Evolutionary conservation across 2,329 filamentous ascomycete genomes (phyloP).

Genomic region (Eutypella sp.): DNA sequence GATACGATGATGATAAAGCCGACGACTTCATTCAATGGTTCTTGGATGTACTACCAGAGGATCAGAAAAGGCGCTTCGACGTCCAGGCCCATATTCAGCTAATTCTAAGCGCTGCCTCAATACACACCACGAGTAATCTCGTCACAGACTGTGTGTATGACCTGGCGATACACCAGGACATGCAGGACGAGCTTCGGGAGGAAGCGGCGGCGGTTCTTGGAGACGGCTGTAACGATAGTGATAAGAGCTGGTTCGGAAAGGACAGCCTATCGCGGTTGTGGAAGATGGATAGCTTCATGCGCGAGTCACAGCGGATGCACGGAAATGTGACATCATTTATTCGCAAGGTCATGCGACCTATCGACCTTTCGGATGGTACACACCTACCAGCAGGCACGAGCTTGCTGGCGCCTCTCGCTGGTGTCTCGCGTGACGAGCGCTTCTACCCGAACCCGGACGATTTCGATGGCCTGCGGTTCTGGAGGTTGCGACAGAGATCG

Average conservation of each 20-base stretch:
- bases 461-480: slow-evolving; percentile 37
- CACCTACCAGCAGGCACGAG: slow-evolving; percentile 38
- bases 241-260: slow-evolving; percentile 29
- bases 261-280: slow-evolving; percentile 33
- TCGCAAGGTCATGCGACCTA: slow-evolving; percentile 44
- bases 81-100: slow-evolving; percentile 38
- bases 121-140: slow-evolving; percentile 45
- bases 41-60: slow-evolving; percentile 31
- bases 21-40: slow-evolving; percentile 47
- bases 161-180: slow-evolving; percentile 44
- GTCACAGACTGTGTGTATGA: slow-evolving; percentile 48
- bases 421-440: slow-evolving; percentile 32
- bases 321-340: slow-evolving; percentile 38
- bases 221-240: not conserved
- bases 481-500: slow-evolving; percentile 26
- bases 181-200: slow-evolving; percentile 44
- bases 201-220: slow-evolving; percentile 40
- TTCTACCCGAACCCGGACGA: slow-evolving; percentile 29
- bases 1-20: slow-evolving; percentile 25
- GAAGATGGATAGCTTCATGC: slow-evolving; percentile 38
- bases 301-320: slow-evolving; percentile 31
- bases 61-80: slow-evolving; percentile 31
- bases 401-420: slow-evolving; percentile 36
- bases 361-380: slow-evolving; percentile 51
- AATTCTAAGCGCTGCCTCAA: slow-evolving; percentile 42